A percentile compares a stretch with the other conserved stretches of the same genome.
phyloP scores from a whole-genome alignment of 2,329 filamentous ascomycete species.

The Chalaropsis thielavioides region DNA sequence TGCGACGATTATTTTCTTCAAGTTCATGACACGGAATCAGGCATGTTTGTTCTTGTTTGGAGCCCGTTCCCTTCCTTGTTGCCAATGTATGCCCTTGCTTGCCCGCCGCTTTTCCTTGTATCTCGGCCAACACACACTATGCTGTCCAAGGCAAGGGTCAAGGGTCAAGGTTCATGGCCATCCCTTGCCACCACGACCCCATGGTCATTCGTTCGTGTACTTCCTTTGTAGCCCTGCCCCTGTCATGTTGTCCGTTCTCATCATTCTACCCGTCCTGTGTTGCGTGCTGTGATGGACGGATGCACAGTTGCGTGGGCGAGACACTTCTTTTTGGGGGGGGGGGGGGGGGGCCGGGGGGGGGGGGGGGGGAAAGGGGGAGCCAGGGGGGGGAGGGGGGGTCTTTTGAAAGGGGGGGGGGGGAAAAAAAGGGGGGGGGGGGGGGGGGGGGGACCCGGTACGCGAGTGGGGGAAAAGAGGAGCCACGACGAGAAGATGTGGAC shows the following conservation, averaged over 20 bases:
- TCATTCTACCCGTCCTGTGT: neutral
- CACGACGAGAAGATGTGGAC: neutral
- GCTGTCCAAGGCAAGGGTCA: too few relatives aligned
- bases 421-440: neutral
- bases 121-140: neutral
- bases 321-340: neutral
- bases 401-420: neutral
- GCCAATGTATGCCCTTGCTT: neutral
- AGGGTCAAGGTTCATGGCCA: neutral
- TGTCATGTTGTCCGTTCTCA: neutral
- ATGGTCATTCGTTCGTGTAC: neutral
- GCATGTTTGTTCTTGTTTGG: neutral
- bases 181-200: neutral
- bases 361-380: neutral
- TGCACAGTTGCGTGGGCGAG: neutral
- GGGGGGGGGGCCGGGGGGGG: neutral
- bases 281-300: conserved; percentile 1
- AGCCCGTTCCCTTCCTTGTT: neutral
- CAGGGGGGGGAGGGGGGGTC: neutral
- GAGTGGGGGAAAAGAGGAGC: neutral
- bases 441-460: neutral
- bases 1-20: neutral
- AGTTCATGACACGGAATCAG: neutral
- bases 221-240: neutral
- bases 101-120: neutral